These are phyloP conservation scores for Backusella parvicylindrica DNA, from an alignment of 192 early-diverging fungal species.

Conservation along the genomic window DNA sequence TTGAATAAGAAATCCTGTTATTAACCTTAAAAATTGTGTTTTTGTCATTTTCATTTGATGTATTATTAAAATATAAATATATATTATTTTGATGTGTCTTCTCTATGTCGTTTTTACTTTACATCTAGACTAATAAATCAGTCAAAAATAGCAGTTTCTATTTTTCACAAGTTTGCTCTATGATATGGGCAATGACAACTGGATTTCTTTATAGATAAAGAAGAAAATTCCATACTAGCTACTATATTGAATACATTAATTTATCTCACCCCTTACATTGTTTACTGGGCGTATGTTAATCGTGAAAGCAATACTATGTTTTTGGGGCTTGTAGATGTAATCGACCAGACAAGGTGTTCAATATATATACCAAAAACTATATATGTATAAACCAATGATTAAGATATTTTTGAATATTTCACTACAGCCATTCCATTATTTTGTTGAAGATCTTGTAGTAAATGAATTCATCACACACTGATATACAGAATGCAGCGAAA, in stretches of 20 bases:
- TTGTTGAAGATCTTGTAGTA: constrained; percentile 53
- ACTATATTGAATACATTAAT: constrained; percentile 60
- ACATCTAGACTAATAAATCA: constrained; percentile 45
- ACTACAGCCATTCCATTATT: constrained; percentile 56
- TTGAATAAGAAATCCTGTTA: constrained; percentile 49
- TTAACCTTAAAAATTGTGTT: constrained; percentile 55
- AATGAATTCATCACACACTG: constrained; percentile 48
- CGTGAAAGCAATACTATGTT: constrained; percentile 45
- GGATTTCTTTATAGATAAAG: constrained; percentile 61
- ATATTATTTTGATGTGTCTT: constrained; percentile 45
- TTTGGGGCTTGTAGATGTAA: constrained; percentile 67
- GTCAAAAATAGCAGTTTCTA: constrained; percentile 56
- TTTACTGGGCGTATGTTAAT: constrained; percentile 60
- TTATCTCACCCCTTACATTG: constrained; percentile 50
- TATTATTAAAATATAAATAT: constrained; percentile 46
- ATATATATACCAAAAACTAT: background rate
- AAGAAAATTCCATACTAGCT: constrained; percentile 48
- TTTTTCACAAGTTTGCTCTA: constrained; percentile 47
- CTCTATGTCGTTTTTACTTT: constrained; percentile 58
- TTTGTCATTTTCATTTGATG: constrained; percentile 36
- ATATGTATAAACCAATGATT: background rate
- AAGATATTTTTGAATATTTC: background rate
- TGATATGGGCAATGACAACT: constrained; percentile 51
- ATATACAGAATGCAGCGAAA: constrained; percentile 36
- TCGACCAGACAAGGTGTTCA: constrained; percentile 27